These are phyloP conservation scores for Paratinospora sagittata DNA, from an alignment of 164 flowering plant species.

Conservation along the genomic window DNA sequence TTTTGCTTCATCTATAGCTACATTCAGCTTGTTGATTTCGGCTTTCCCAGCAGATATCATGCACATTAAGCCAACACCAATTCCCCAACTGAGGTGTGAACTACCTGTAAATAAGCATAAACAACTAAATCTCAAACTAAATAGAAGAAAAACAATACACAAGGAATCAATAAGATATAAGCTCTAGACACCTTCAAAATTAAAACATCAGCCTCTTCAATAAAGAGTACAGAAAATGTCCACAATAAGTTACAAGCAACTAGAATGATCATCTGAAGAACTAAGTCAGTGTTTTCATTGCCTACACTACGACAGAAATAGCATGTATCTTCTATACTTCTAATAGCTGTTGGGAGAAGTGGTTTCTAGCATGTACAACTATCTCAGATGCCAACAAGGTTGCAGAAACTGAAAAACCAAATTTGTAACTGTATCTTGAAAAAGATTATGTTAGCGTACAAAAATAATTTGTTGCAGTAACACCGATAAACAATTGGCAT, in stretches of 20 bases:
- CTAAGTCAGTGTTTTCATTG: not conserved
- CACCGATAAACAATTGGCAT: not conserved
- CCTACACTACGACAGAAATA: not conserved
- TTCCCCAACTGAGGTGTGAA: slow-evolving; percentile 51
- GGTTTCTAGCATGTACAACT: no score
- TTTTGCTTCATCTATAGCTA: slow-evolving; percentile 48
- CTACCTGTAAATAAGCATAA: slow-evolving; percentile 27
- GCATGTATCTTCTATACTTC: not conserved
- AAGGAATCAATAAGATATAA: not conserved
- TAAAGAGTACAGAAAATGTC: not conserved
- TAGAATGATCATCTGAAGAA: not conserved
- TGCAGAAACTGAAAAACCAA: no score
- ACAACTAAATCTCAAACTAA: not conserved
- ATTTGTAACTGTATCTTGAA: not conserved
- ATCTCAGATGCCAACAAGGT: no score
- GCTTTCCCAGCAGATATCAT: slow-evolving; percentile 70
- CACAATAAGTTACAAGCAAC: not conserved
- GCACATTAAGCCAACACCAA: slow-evolving; percentile 61
- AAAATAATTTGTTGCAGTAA: not conserved
- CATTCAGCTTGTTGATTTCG: slow-evolving; percentile 52
- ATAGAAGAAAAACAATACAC: not conserved
- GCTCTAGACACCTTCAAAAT: not conserved
- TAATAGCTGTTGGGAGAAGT: no score
- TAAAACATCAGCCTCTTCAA: not conserved
- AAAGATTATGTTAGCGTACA: not conserved